Evolutionary conservation across 106 monocot genomes (phyloP), one percentile per base, ranked within the genome.

Genomic region (Apostasia shenzhenica): DNA sequence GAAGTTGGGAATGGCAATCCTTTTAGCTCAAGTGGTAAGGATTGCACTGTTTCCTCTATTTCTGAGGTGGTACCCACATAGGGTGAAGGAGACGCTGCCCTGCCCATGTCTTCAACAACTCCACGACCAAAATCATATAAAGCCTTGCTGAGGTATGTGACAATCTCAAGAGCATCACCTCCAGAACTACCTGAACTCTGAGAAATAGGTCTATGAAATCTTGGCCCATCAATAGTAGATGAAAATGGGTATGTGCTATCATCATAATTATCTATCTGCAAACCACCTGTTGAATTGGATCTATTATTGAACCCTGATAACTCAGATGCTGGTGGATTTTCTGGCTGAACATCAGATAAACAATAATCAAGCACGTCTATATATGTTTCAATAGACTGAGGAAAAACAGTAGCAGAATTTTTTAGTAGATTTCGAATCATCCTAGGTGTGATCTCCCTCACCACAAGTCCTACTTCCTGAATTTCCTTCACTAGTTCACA

Each of bases 381-480:
- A 67, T 90, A 99, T 48, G 81, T 77, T 69, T 93, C 92, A 81
- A 93, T 74, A 70, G 81, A 85, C 53, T 75, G 75, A 76, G 87
- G 84, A 71, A 72, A 45, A 80, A 93, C 67, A 50, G 87, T 85
- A 67, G 77, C 71, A 50, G 89, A 92, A 78, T 79, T 67, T 69
- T 90, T 99, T 1, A 99, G 92, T 50, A 92, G 85, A 83, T 78
- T 73, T 1, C 97, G 84, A n/a, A 99, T 85, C 97, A 99, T 99
- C 74, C 82, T 93, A 67, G 97, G 97, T 73, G 85, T 89, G 71
- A 99, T 99, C 81, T 92, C 85, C 69, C 78, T 90, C 45, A 87
- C 86, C 58, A 76, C 84, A 79, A 93, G 69, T 54, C 89, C 92
- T 12, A 93, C 77, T 14, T 92, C 89, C 45, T 87, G 89, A 80